Conservation (phyloP, 148 eudicot species). For the Nyssa sinensis region DNA sequence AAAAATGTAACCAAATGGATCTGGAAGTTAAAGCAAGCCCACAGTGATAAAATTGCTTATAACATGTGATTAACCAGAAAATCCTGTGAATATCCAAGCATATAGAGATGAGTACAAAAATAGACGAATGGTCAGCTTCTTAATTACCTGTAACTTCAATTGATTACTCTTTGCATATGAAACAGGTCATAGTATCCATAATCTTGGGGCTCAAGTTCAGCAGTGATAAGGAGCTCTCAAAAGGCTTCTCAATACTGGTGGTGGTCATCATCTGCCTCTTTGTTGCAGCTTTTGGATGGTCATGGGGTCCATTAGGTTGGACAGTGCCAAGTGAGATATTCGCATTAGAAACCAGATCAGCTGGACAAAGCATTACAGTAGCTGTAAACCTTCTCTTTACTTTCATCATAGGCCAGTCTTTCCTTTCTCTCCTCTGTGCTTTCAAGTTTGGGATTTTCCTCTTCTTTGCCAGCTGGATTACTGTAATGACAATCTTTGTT, state of each 20-base stretch:
- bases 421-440: slow-evolving; percentile 64
- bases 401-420: slow-evolving; percentile 68
- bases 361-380: slow-evolving; percentile 85
- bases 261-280: slow-evolving; percentile 70
- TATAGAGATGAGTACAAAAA: too few relatives aligned
- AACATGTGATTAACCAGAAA: too few relatives aligned
- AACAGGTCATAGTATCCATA: slow-evolving; percentile 56
- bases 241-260: slow-evolving; percentile 57
- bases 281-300: slow-evolving; percentile 77
- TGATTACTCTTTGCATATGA: not conserved
- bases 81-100: too few relatives aligned
- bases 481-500: slow-evolving; percentile 64
- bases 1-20: too few relatives aligned
- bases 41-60: too few relatives aligned
- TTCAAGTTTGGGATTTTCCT: slow-evolving; percentile 74
- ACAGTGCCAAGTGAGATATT: slow-evolving; percentile 88
- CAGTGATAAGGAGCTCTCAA: slow-evolving; percentile 47
- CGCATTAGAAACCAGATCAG: slow-evolving; percentile 81
- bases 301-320: slow-evolving; percentile 97
- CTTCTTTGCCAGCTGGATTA: slow-evolving; percentile 66
- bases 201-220: slow-evolving; percentile 73
- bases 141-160: not conserved
- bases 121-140: too few relatives aligned
- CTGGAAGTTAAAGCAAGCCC: too few relatives aligned
- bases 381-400: slow-evolving; percentile 85